Base-by-base conservation (phyloP, 257 asterid genomes). In the Salvia miltiorrhiza region DNA sequence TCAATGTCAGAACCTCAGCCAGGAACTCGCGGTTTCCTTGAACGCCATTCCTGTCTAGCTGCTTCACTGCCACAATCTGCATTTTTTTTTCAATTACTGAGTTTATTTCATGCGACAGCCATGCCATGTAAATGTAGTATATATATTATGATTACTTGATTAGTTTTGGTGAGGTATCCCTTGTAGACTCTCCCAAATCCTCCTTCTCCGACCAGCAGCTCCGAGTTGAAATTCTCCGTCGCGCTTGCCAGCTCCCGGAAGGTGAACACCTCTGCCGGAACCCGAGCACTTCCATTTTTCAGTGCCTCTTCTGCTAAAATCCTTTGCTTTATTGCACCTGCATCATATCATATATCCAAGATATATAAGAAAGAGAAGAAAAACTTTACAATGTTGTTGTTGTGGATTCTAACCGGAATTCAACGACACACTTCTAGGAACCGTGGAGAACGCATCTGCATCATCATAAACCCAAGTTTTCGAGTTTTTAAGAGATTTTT, bases 181-280 rank as follows among this genome's bases (percentile, higher is more conserved):
- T 71, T 88, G 56, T 93, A 93, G 48, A 93, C 98, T 72, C 97
- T 81, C 52, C 97, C 98, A 12, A 93, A 93, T 59, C 96, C 95
- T 56, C 98, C 98, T 81, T 93, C 97, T 1, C 98, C 98, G 1
- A 93, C 78, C 1, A 90, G 86, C 57, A 82, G 72, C 19, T 90
- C 96, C 6, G 96, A 86, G 62, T 85, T 86, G 79, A 93, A 93
- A 63, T 90, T 90, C 53, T 93, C 86, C 10, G 97, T 90, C 8
- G 96, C 89, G 47, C 9, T 44, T 12, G 97, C 98, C 30, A 90
- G 79, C 43, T 90, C 98, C 1, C 96, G 83, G 72, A 93, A 93
- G 13, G 98, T 87, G 83, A 88, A 93, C 19, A 88, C 92, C 76
- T 93, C 96, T 2, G 95, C 86, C 1, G 95, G 84, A 50, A 78